These are phyloP conservation scores for Arthrobotrys sinensis DNA, from an alignment of 2,329 filamentous ascomycete genomes.

Conservation along the genomic window DNA sequence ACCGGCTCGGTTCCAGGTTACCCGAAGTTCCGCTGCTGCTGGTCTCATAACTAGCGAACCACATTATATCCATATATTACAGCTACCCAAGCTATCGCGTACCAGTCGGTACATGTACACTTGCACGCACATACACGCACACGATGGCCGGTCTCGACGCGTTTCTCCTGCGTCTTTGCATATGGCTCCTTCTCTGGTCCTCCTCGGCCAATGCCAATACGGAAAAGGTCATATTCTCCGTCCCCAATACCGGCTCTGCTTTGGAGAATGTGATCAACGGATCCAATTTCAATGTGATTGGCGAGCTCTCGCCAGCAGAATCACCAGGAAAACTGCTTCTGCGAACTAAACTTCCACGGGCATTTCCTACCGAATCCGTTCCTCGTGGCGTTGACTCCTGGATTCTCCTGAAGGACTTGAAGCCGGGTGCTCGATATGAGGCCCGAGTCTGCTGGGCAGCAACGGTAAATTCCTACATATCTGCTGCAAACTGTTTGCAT, in stretches of 20 bases:
- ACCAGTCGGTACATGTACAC: neutral
- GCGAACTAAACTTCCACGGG: conserved; percentile 42
- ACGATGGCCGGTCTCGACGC: conserved; percentile 25
- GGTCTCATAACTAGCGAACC: no score
- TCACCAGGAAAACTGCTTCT: conserved; percentile 36
- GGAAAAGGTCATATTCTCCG: conserved; percentile 91
- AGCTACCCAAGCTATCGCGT: conserved; percentile 2
- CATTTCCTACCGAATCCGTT: conserved; percentile 74
- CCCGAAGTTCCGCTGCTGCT: conserved; percentile 43
- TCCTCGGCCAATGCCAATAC: conserved; percentile 76
- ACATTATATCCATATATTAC: neutral
- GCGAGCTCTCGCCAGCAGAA: conserved; percentile 23
- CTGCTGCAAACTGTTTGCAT: neutral
- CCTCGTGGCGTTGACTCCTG: conserved; percentile 78
- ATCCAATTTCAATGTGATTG: conserved; percentile 64
- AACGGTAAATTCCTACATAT: conserved; percentile 75
- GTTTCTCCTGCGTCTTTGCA: conserved; percentile 26
- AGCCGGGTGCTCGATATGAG: conserved; percentile 85
- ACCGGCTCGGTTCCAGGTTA: conserved; percentile 29
- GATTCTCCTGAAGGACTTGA: conserved; percentile 81
- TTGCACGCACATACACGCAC: neutral
- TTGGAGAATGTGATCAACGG: conserved; percentile 72
- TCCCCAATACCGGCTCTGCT: conserved; percentile 70
- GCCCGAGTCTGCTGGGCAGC: conserved; percentile 93
- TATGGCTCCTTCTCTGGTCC: conserved; percentile 59